Base-by-base conservation (phyloP, 257 asterid species). In the Solanum virginianum region DNA sequence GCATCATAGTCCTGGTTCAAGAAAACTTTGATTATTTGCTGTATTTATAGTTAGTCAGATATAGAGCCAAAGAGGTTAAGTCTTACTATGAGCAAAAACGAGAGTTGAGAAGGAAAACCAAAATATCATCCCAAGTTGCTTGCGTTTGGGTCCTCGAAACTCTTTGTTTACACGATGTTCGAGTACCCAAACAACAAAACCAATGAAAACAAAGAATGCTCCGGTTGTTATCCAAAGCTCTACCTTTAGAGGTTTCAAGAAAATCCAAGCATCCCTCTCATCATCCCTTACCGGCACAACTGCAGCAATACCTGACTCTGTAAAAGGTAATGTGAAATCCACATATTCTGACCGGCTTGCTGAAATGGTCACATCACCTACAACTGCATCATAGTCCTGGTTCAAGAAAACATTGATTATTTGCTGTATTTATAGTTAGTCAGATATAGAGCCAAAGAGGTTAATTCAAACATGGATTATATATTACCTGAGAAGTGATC, bases 31-130 rank as follows among this genome's bases (percentile, higher is more conserved):
- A n/a, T 72, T 12, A 72, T 72, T 29, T 72, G 7, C 39, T n/a
- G 36, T n/a, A 43, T n/a, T 14, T 45, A 72, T 72, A 54, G 56
- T 72, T 7, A 8, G 26, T 45, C 3, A 86, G n/a, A n/a, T n/a
- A n/a, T n/a, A n/a, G n/a, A n/a, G n/a, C n/a, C n/a, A n/a, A n/a
- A n/a, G n/a, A n/a, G n/a, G n/a, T n/a, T n/a, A n/a, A n/a, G n/a
- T n/a, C 92, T 88, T 82, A 90, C 91, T 85, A 7, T 91, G 82
- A 41, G 91, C 88, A 45, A 88, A 89, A 83, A 89, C 92, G 49
- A 91, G 47, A 1, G 94, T 87, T 80, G 85, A 85, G 90, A 91
- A 88, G 39, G 92, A 88, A 56, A 91, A 83, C 85, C 89, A 90
- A 20, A 90, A 80, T 82, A 90, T 86, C 88, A 85, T 75, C 39